Conservation (phyloP, 371 early-diverging fungal genomes). For the Synchytrium microbalum region DNA sequence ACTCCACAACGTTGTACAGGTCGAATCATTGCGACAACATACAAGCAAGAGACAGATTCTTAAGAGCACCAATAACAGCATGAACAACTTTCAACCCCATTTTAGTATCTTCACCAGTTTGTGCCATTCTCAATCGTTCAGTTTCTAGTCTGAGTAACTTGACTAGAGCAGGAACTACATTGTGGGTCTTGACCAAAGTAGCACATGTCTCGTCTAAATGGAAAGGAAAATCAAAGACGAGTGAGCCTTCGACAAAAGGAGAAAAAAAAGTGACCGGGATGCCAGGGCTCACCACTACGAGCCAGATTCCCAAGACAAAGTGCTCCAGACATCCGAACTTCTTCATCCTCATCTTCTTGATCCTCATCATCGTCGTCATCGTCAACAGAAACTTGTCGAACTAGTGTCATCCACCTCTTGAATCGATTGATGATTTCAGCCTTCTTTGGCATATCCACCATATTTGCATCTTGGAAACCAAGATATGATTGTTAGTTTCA, state of each 20-base stretch:
- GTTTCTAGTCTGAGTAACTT: slow-evolving; percentile 30
- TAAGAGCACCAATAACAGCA: slow-evolving; percentile 43
- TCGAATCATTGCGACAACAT: too few species aligned
- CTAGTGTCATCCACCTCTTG: slow-evolving; percentile 32
- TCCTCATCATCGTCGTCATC: slow-evolving; percentile 12
- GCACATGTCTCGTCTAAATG: slow-evolving; percentile 33
- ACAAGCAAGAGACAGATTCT: slow-evolving; percentile 43
- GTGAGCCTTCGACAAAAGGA: not conserved
- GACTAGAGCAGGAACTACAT: slow-evolving; percentile 27
- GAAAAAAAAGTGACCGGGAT: not conserved
- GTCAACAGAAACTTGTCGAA: not conserved
- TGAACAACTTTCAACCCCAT: slow-evolving; percentile 40
- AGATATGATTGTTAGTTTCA: not conserved
- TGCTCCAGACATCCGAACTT: slow-evolving; percentile 44
- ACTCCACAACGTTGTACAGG: too few species aligned
- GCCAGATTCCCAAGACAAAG: slow-evolving; percentile 44
- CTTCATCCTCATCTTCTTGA: slow-evolving; percentile 31
- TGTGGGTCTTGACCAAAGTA: slow-evolving; percentile 23
- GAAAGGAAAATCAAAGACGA: slow-evolving; percentile 1
- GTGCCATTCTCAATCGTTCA: slow-evolving; percentile 16
- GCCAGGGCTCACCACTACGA: slow-evolving; percentile 29
- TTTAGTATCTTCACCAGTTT: slow-evolving; percentile 25
- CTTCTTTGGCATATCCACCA: slow-evolving; percentile 30
- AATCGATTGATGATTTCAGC: slow-evolving; percentile 26
- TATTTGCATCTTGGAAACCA: slow-evolving; percentile 29